Conservation (phyloP, 2,329 filamentous ascomycete genomes). For the Diaporthe ilicicola region DNA sequence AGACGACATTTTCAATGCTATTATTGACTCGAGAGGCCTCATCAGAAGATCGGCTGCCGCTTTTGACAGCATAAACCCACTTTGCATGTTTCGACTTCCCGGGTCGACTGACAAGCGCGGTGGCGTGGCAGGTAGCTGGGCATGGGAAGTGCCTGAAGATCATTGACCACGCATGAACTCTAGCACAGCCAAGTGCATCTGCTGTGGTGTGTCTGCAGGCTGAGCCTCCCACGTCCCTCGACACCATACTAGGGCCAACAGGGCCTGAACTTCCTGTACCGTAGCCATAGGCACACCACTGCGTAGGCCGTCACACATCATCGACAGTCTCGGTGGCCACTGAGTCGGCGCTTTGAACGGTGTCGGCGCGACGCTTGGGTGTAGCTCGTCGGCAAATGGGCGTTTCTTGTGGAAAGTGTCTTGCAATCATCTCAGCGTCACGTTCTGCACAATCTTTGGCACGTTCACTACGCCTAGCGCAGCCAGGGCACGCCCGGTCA, state of each 20-base stretch:
- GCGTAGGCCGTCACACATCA: neutral
- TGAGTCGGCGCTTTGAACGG: neutral
- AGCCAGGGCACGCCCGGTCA: conserved; percentile 24
- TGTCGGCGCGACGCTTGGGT: conserved; percentile 25
- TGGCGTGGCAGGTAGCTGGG: conserved; percentile 22
- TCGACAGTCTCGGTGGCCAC: neutral
- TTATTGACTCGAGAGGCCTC: conserved; percentile 20
- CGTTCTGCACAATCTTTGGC: conserved; percentile 26
- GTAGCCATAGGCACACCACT: neutral
- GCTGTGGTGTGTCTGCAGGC: neutral
- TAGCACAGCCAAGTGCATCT: conserved; percentile 3
- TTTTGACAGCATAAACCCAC: conserved; percentile 25
- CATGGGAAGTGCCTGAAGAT: conserved; percentile 34
- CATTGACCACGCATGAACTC: conserved; percentile 28
- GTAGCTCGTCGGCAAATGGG: conserved; percentile 19
- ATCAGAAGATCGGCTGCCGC: conserved; percentile 17
- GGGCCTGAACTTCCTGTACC: neutral
- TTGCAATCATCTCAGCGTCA: conserved; percentile 21
- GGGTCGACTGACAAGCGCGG: conserved; percentile 25
- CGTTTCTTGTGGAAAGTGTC: neutral
- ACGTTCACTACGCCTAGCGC: conserved; percentile 23
- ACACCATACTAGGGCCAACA: neutral
- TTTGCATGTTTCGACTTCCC: conserved; percentile 26
- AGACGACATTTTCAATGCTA: conserved; percentile 13
- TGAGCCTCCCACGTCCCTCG: neutral